Conservation (phyloP, 345 rosid genomes). For the Brassica incana region DNA sequence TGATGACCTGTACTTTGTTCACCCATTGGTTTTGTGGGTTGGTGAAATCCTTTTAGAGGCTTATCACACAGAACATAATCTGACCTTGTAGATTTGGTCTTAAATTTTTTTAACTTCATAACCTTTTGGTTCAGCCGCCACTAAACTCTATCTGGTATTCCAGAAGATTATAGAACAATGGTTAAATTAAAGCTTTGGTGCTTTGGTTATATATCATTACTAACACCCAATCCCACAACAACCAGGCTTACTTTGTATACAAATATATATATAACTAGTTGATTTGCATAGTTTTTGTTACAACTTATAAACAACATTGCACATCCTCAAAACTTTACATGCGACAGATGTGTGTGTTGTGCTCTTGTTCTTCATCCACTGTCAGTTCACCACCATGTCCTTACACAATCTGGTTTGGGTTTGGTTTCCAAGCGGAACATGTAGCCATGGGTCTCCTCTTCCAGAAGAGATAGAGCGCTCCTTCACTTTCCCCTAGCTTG, state of each 20-base stretch:
- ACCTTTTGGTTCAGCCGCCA: conserved; percentile 26
- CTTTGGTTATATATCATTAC: conserved; percentile 23
- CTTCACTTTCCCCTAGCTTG: conserved; percentile 50
- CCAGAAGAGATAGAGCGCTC: conserved; percentile 70
- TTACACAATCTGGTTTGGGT: conserved; percentile 27
- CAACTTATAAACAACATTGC: conserved; percentile 28
- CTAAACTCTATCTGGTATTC: conserved; percentile 10
- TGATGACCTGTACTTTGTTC: conserved; percentile 37
- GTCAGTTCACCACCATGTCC: conserved; percentile 7
- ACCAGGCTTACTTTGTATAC: conserved; percentile 33
- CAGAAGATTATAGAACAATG: conserved; percentile 1
- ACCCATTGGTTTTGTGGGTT: conserved; percentile 36
- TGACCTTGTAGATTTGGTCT: conserved; percentile 35
- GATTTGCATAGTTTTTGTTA: conserved; percentile 21
- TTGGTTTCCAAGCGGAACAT: conserved; percentile 71
- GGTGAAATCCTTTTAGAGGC: conserved; percentile 25
- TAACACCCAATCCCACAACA: conserved; percentile 22
- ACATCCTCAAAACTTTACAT: conserved; percentile 39
- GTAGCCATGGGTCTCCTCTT: conserved; percentile 67
- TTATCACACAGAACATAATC: conserved; percentile 35
- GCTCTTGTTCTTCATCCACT: conserved; percentile 25
- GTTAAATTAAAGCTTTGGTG: conserved; percentile 27
- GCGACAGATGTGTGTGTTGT: conserved; percentile 22
- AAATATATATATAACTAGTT: conserved; percentile 17
- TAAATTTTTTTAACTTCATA: neutral